These are phyloP conservation scores for Globisporangium spiculum DNA, from an alignment of 352 stramenopile species.

Conservation along the genomic window DNA sequence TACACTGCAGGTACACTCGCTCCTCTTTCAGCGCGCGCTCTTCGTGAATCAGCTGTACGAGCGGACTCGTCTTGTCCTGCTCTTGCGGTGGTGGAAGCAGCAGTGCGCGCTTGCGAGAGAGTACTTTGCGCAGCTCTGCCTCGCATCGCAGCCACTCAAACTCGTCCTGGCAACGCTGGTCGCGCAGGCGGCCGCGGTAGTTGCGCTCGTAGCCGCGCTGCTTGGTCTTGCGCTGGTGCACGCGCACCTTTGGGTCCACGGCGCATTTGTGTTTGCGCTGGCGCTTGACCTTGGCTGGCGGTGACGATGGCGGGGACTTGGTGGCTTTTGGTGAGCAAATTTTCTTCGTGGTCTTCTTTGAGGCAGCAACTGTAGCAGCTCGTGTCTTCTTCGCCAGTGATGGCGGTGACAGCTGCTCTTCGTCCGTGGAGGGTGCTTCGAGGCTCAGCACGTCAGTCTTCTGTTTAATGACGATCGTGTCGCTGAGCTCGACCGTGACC, in stretches of 20 bases:
- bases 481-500: constrained; percentile 3
- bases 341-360: neutral
- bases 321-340: neutral
- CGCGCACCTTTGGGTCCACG: neutral
- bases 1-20: constrained; percentile 4
- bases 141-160: constrained; percentile 12
- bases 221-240: constrained; percentile 13
- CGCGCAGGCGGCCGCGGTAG: constrained; percentile 10
- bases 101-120: constrained; percentile 3
- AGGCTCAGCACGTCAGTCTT: too few relatives aligned
- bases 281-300: neutral
- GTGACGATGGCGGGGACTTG: neutral
- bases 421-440: neutral
- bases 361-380: neutral
- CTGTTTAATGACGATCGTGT: neutral
- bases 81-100: neutral
- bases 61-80: neutral
- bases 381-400: neutral
- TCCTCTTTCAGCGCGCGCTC: constrained; percentile 9
- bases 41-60: constrained; percentile 11
- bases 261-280: neutral
- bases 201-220: constrained; percentile 18
- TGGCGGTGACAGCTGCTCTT: neutral
- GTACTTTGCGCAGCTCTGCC: constrained; percentile 1
- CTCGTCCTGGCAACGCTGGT: constrained; percentile 11